Evolutionary conservation across 2,329 filamentous ascomycete genomes (phyloP), one percentile per base, ranked within the genome.

Genomic region (Aspergillus thermomutatus): DNA sequence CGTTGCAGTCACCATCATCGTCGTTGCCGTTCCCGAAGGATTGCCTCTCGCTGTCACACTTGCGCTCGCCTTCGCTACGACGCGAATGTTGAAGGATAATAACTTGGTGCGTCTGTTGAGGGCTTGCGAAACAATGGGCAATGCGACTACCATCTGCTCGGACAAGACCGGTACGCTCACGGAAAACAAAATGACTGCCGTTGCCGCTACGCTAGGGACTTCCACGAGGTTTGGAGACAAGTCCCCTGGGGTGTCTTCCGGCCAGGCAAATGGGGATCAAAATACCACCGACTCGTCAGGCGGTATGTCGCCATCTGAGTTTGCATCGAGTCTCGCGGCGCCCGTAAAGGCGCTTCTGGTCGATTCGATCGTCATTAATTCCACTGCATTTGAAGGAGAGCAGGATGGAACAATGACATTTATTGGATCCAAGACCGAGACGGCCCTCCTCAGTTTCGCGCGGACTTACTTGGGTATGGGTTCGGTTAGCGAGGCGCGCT

Each of bases 391-490:
- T 61, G 85, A 89, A 66, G 81, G 82, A 5, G 83, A 87, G 46
- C 80, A 84, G 46, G 80, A 86, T 45, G 86, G 86, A 31, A 77
- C 80, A 19, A 74, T 71, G 37, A 77, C 81, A 0, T 92, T 90
- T 62, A 81, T 91, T 60, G 89, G 89, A 28, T 91, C 88, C 4
- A 91, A 91, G 74, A 92, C 89, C 0, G 89, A 92, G 69, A 90
- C 87, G 3, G 88, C 89, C 23, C 78, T 92, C 11, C 79, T 92
- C n/a, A 78, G 80, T 25, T 90, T 91, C 67, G 86, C 87, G 21
- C 81, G 82, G 50, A 84, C 88, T 50, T 79, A 84, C 65, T 77
- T 91, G 14, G 87, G 81, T 45, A 85, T 91, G 78, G 83, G 82
- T 5, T 79, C 81, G 0, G 74, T 90, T 17, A 76, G 76, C 49